Conservation (phyloP, 495 filamentous ascomycete genomes). For the Neurospora sp. region DNA sequence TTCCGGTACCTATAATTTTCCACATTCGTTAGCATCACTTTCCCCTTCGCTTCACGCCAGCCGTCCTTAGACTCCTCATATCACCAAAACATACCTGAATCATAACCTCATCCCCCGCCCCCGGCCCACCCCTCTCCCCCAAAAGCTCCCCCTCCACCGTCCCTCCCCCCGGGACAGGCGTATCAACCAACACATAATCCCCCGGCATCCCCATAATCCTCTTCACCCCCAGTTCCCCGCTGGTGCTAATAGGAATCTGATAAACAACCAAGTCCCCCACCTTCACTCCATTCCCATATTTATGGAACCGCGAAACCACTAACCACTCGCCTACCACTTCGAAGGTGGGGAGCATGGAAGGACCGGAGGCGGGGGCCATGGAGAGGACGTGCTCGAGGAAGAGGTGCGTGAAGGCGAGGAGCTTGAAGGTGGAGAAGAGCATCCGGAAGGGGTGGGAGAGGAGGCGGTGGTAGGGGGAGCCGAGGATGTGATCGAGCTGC, state of each 20-base stretch:
- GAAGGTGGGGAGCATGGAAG: slow-evolving; percentile 77
- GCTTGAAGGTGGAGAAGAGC: slow-evolving; percentile 27
- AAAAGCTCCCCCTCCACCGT: background rate
- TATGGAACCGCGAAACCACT: slow-evolving; percentile 53
- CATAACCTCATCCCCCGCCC: slow-evolving; percentile 43
- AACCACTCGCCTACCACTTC: slow-evolving; percentile 53
- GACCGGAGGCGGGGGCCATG: slow-evolving; percentile 47
- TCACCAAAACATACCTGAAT: slow-evolving; percentile 50
- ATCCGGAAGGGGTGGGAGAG: slow-evolving; percentile 32
- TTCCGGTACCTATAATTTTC: slow-evolving; percentile 54
- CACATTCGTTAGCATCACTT: background rate
- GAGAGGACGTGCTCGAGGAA: slow-evolving; percentile 43
- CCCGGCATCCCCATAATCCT: slow-evolving; percentile 78
- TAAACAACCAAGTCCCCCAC: slow-evolving; percentile 84
- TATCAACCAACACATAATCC: slow-evolving; percentile 75
- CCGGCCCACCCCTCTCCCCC: background rate
- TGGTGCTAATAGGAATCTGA: slow-evolving; percentile 58
- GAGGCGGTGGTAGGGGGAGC: background rate
- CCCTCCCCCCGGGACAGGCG: slow-evolving; percentile 31
- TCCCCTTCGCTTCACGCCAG: no score
- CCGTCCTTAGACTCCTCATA: no score
- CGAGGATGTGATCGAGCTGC: slow-evolving; percentile 8
- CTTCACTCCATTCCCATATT: slow-evolving; percentile 54
- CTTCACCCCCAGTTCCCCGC: slow-evolving; percentile 52
- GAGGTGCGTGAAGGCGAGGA: slow-evolving; percentile 46